Base-by-base conservation (phyloP, 73 alveolate species). In the Loxodes magnus region DNA sequence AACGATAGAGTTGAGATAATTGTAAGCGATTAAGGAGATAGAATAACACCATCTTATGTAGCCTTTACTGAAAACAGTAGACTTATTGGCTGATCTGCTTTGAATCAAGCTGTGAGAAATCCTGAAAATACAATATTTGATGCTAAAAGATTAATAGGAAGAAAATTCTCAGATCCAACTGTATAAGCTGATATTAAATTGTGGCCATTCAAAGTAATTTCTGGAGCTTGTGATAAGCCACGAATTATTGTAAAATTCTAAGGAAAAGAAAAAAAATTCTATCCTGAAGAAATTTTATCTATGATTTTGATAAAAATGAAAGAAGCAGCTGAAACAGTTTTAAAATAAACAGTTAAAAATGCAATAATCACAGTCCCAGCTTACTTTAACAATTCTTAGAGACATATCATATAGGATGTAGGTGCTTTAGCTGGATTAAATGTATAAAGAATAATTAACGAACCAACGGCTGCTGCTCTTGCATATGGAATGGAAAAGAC, bases 401-500 rank as follows among this genome's bases (percentile, higher is more conserved):
- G 95, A 66, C 62, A 65, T 56, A 91, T 90, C 10, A 82, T 94
- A 10, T 82, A 72, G 62, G 94, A 84, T 33, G 96, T 93, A 9
- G 94, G 87, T 22, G 50, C 50, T 52, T 46, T 80, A 48, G 77
- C 94, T 36, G 94, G 94, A 25, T 48, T 80, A 42, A 71, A 80
- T 43, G 89, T 80, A 10, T 51, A 59, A 27, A 33, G 93, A 54
- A 82, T 80, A 22, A 71, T 85, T 67, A 85, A 85, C 46, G 96
- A 85, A 66, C 96, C 96, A 30, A 85, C 96, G 4, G 96, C 96
- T 5, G 94, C 96, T 27, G 96, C 96, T 9, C 69, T 85, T 28
- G 96, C 96, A 3, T 85, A 82, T 38, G 94, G 94, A 17, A 41
- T 85, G 46, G 91, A 84, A 33, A 59, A 67, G 56, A 74, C 74